Evolutionary conservation across 345 rosid genomes (phyloP), one percentile per base, ranked within the genome.

Genomic region (Gossypium bickii): DNA sequence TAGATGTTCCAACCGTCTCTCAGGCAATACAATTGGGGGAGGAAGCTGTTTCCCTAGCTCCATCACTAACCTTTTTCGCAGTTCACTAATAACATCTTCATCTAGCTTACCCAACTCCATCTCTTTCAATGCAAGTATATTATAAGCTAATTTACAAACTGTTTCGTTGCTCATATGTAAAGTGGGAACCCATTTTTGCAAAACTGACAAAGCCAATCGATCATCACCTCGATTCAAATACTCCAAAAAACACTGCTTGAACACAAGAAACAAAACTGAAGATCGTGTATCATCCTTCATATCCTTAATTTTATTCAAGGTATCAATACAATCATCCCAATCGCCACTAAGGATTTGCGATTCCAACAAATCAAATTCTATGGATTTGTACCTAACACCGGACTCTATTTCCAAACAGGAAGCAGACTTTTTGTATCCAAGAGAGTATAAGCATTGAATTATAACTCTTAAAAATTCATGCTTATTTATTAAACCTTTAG

Each of bases 341-440:
- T 87, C 76, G 11, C 97, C 97, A 57, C 74, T 74, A 56, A 85
- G 82, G 74, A 88, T 83, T 80, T 86, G 89, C 25, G 79, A 81
- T 79, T 91, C 97, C 71, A 92, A 82, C 85, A 79, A 51, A 65
- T 83, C 85, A 70, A 83, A 78, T 51, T 86, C 86, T 20, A 59
- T 38, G 2, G 91, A 85, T 74, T 86, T 88, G 77, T 71, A 84
- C 6, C 73, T 77, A 70, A 90, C 61, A 48, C 87, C 84, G 0
- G 97, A 92, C 82, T 94, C 97, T 0, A 29, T 57, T 78, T 94
- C 97, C 75, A 92, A 67, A 77, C 85, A 83, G 51, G 87, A 85
- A 74, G 92, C 97, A 12, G 97, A 89, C 56, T 76, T 88, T 29
- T 80, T 82, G 78, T 81, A 92, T 12, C 98, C 97, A 75, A 90